Percentiles rank a stretch among this genome's conserved stretches.
Conservation (phyloP, 208 protist species). For the Leishmania martiniquensis region DNA sequence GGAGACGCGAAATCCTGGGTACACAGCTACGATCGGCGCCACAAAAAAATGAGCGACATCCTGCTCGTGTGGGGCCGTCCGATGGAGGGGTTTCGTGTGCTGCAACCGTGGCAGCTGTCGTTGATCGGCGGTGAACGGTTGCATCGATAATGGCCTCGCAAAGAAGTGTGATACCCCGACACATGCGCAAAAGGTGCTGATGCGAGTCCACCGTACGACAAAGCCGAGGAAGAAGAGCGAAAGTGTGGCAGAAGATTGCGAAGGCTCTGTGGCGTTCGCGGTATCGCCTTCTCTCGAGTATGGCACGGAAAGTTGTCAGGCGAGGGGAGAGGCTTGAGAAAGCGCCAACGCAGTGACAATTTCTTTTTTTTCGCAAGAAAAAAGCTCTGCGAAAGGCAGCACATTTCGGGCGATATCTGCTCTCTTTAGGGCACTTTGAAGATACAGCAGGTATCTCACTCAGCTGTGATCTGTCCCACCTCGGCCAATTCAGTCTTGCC, state of each 20-base stretch:
- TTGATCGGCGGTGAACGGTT: neutral
- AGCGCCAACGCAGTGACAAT: too few species aligned
- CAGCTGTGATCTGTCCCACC: neutral
- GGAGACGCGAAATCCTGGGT: neutral
- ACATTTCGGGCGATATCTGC: neutral
- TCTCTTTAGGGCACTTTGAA: neutral
- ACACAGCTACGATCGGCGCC: neutral
- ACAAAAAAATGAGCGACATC: neutral
- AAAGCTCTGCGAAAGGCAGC: neutral
- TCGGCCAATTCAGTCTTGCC: neutral
- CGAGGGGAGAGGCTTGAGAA: neutral
- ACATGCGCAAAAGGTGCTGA: neutral
- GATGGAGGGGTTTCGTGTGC: neutral
- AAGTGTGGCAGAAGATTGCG: neutral
- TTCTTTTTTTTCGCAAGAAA: neutral
- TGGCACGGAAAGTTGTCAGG: neutral
- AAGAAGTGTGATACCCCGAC: neutral
- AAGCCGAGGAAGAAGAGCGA: neutral
- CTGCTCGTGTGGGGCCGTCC: neutral
- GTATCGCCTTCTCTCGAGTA: neutral
- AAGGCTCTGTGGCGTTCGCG: neutral
- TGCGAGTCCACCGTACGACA: neutral
- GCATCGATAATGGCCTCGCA: neutral
- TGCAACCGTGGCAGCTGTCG: neutral
- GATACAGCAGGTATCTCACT: neutral